Evolutionary conservation across 148 eudicot genomes (phyloP), one percentile per base, ranked within the genome.

Genomic region (Salicornia ramosissima): DNA sequence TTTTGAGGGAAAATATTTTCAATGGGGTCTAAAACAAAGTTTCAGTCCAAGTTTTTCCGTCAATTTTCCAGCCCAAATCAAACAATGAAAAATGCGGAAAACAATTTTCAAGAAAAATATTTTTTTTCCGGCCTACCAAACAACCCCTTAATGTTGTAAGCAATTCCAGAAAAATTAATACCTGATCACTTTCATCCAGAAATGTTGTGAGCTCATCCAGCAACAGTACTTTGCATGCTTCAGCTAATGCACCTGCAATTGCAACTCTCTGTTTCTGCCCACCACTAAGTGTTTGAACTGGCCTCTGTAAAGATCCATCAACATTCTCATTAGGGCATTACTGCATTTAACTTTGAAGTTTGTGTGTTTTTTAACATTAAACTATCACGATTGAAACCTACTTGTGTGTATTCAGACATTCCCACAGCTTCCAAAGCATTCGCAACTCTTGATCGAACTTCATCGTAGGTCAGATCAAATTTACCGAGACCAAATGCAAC

Each of bases 261-360:
- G 96, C 98, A 71, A 93, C 96, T 75, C 98, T 83, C 78, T 93
- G 98, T 74, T 88, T 93, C 86, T 93, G 98, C 71, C 98, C 98
- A 67, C 98, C 98, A 75, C 98, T 93, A 55, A 93, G 90, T 74
- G 98, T 93, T 81, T 93, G 98, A 72, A 93, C 92, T 51, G 91
- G 92, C 67, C 95, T 85, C 96, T 92, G 66, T 67, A 33, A 60
- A 40, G 64, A 60, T n/a, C n/a, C 55, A 69, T 70, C 55, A 25
- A 71, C 26, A 65, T n/a, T 64, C 42, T 33, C 47, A 11, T 50
- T 47, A 21, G 33, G 7, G 68, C 40, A 45, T 67, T 16, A 47
- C 18, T 55, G 24, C 1, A 5, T 13, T 19, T 7, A 24, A 22
- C n/a, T n/a, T n/a, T n/a, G 33, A n/a, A 28, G 9, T 56, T 14